Evolutionary conservation across 148 eudicot genomes (phyloP), one percentile per base, ranked within the genome.

Genomic region (Pouteria glomerata): DNA sequence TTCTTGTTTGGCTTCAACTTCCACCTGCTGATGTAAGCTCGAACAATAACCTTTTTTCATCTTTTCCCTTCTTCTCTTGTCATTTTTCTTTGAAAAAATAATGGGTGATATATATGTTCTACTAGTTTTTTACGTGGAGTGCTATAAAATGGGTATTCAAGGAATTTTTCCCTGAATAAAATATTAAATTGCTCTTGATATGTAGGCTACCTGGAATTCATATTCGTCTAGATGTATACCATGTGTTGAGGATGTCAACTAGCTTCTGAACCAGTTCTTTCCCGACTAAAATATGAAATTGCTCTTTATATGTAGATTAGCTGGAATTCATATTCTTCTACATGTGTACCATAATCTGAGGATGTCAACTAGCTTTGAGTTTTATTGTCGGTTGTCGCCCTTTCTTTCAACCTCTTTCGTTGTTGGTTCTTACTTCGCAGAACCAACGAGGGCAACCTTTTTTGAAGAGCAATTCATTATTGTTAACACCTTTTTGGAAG

Each of bases 1-100:
- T 96, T 84, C 94, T 96, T 74, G 88, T 96, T 51, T 96, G 99
- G 99, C 94, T 96, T 81, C 97, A 96, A 77, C 94, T 96, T 76
- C 99, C 99, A 15, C 60, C 91, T 41, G 73, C 79, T 61, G 79
- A 92, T 68, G 99, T 92, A 85, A 87, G 96, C 73, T 58, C 48
- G 42, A 24, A 2, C 5, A 60, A 34, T 0, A 53, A 4, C n/a
- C 41, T 27, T 56, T 26, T 31, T 39, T 41, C 10, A 19, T 1
- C 34, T 69, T 39, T 16, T 12, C 39, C 4, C 24, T 34, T 57
- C 55, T 2, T 6, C 41, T 53, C 0, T 69, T 41, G 41, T 30
- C 57, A 29, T 26, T 37, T 70, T 8, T 0, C 52, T 34, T 41
- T 18, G 35, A 57, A 37, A 35, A 57, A 26, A 16, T n/a, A 18